phyloP scores from a whole-genome alignment of 2,329 filamentous ascomycete genomes.

The Ascochyta fabae region DNA sequence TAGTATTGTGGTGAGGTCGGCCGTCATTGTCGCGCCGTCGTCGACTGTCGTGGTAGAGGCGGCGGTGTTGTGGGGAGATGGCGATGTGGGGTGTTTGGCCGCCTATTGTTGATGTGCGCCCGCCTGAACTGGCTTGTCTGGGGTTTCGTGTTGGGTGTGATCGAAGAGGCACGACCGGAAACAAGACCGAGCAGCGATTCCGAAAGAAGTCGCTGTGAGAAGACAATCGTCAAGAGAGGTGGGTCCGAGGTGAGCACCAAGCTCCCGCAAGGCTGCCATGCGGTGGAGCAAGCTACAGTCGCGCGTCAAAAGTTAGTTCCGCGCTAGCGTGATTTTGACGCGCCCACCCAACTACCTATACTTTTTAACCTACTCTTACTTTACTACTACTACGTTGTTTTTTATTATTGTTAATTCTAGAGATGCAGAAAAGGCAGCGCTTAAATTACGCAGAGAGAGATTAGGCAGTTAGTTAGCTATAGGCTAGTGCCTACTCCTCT shows the following conservation, averaged over 20 bases:
- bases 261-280: conserved; percentile 34
- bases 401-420: no score
- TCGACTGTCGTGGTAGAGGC: conserved; percentile 7
- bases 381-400: no score
- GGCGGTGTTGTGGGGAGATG: conserved; percentile 17
- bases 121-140: background rate
- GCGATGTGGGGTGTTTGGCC: conserved; percentile 28
- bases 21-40: conserved; percentile 32
- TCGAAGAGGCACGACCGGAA: background rate
- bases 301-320: no score
- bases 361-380: no score
- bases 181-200: background rate
- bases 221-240: conserved; percentile 17
- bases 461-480: no score
- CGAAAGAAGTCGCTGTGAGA: background rate
- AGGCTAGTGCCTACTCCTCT: no score
- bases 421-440: no score
- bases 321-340: no score
- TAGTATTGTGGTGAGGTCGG: conserved; percentile 36
- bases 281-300: conserved; percentile 24
- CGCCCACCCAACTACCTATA: no score
- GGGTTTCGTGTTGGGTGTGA: background rate
- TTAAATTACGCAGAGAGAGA: no score
- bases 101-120: conserved; percentile 1
- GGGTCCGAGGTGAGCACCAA: conserved; percentile 21